These are phyloP conservation scores for Saprolegnia parasitica DNA, from an alignment of 352 stramenopile genomes.

Conservation along the genomic window DNA sequence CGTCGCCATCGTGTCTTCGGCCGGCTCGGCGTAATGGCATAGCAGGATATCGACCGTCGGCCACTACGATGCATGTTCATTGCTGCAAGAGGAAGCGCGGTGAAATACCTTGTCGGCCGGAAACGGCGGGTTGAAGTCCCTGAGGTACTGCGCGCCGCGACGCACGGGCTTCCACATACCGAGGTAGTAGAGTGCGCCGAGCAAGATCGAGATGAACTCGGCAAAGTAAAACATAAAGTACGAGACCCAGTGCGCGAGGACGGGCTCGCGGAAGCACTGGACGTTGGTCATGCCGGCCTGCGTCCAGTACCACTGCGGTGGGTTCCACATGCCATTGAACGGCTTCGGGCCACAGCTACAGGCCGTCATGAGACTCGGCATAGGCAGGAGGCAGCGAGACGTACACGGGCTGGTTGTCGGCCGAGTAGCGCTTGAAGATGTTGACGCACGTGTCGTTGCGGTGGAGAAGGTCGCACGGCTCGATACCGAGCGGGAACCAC, in stretches of 20 bases:
- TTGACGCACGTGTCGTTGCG: slow-evolving; percentile 43
- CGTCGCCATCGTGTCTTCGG: slow-evolving; percentile 71
- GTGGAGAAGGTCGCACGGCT: slow-evolving; percentile 62
- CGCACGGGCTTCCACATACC: slow-evolving; percentile 77
- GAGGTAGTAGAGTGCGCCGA: slow-evolving; percentile 68
- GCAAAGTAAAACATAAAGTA: slow-evolving; percentile 71
- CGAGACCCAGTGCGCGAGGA: slow-evolving; percentile 56
- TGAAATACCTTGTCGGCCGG: slow-evolving; percentile 38
- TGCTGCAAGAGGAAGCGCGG: background rate
- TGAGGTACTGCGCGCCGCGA: slow-evolving; percentile 58
- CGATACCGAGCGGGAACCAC: slow-evolving; percentile 56
- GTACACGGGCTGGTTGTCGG: slow-evolving; percentile 30
- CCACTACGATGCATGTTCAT: slow-evolving; percentile 34
- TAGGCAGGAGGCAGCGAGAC: background rate
- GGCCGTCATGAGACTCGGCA: background rate
- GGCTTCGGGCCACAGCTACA: slow-evolving; percentile 44
- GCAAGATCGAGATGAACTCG: slow-evolving; percentile 66
- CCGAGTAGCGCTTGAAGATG: slow-evolving; percentile 48
- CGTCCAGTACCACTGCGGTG: slow-evolving; percentile 61
- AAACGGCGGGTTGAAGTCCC: slow-evolving; percentile 67
- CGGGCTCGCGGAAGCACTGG: slow-evolving; percentile 56
- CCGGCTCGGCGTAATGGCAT: slow-evolving; percentile 69
- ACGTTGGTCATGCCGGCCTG: slow-evolving; percentile 53
- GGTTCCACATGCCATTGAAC: slow-evolving; percentile 70
- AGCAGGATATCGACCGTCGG: slow-evolving; percentile 75